Conservation (phyloP, 2,329 filamentous ascomycete genomes). For the Didymella segeticola region DNA sequence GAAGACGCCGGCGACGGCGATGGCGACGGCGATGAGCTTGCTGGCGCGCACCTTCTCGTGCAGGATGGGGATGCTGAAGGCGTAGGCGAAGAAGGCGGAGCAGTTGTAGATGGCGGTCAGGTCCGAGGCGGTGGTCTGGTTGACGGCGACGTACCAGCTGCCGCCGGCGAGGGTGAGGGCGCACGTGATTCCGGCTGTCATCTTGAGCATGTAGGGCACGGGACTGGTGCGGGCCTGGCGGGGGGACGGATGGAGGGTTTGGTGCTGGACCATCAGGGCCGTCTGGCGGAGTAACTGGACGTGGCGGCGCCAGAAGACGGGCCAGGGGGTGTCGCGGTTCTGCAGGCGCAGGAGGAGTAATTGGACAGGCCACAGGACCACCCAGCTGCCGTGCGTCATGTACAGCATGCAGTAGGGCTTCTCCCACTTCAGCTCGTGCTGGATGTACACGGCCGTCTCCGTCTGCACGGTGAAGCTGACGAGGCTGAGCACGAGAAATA, state of each 20-base stretch:
- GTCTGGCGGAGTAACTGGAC: constrained; percentile 68
- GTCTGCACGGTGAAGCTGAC: constrained; percentile 93
- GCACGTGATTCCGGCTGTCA: constrained; percentile 81
- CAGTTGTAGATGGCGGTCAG: constrained; percentile 99
- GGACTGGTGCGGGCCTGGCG: constrained; percentile 59
- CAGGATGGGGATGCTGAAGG: constrained; percentile 89
- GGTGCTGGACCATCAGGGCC: constrained; percentile 84
- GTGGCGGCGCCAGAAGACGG: constrained; percentile 82
- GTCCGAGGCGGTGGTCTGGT: constrained; percentile 90
- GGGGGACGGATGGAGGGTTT: constrained; percentile 70
- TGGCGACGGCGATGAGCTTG: constrained; percentile 84
- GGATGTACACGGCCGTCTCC: constrained; percentile 93
- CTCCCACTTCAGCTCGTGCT: constrained; percentile 89
- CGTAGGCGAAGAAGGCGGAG: constrained; percentile 97
- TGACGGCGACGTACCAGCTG: constrained; percentile 95
- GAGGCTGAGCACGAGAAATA: constrained; percentile 83
- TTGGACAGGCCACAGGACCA: constrained; percentile 85
- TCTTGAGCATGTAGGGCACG: constrained; percentile 76
- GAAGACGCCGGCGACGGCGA: constrained; percentile 88
- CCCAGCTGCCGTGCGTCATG: constrained; percentile 94
- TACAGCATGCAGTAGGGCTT: constrained; percentile 99
- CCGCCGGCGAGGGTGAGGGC: constrained; percentile 88
- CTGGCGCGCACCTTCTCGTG: constrained; percentile 82
- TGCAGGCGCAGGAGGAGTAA: constrained; percentile 80
- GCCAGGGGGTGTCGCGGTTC: constrained; percentile 79